Conservation (phyloP, 31 red algal genomes). For the Bonnemaisonia californica region DNA sequence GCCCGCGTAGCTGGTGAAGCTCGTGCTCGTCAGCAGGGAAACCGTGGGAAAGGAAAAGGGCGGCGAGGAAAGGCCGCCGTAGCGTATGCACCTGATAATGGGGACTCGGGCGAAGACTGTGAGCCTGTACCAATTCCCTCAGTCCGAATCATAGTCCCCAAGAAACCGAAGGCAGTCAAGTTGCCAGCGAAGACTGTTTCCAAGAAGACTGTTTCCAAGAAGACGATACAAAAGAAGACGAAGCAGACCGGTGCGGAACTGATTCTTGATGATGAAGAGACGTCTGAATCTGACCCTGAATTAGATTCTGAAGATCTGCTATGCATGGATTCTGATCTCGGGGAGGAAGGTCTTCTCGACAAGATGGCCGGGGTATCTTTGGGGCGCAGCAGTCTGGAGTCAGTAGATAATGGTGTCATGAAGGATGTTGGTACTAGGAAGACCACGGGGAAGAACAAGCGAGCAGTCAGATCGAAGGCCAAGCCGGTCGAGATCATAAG, state of each 20-base stretch:
- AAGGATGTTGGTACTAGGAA: background rate
- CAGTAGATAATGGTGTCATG: background rate
- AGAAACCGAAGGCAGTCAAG: conserved; percentile 23
- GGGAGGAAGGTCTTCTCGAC: conserved; percentile 4
- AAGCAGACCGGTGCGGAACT: background rate
- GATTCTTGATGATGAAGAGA: conserved; percentile 11
- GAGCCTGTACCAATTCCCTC: conserved; percentile 29
- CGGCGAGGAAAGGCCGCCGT: conserved; percentile 17
- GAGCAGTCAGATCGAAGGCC: background rate
- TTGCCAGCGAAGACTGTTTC: background rate
- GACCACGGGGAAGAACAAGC: background rate
- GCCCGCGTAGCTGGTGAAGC: conserved; percentile 54
- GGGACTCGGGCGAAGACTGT: conserved; percentile 19
- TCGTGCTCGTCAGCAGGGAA: conserved; percentile 33
- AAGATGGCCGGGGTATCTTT: background rate
- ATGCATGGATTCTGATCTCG: conserved; percentile 1
- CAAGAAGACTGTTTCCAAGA: background rate
- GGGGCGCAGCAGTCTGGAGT: background rate
- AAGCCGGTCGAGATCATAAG: background rate
- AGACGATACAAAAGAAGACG: background rate
- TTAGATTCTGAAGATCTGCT: conserved; percentile 31
- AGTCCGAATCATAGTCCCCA: conserved; percentile 14
- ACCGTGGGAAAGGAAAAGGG: conserved; percentile 45
- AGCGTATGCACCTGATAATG: conserved; percentile 2
- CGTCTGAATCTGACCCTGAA: background rate